phyloP scores from a whole-genome alignment of 2,329 filamentous ascomycete genomes.

The Fusarium vanettenii region DNA sequence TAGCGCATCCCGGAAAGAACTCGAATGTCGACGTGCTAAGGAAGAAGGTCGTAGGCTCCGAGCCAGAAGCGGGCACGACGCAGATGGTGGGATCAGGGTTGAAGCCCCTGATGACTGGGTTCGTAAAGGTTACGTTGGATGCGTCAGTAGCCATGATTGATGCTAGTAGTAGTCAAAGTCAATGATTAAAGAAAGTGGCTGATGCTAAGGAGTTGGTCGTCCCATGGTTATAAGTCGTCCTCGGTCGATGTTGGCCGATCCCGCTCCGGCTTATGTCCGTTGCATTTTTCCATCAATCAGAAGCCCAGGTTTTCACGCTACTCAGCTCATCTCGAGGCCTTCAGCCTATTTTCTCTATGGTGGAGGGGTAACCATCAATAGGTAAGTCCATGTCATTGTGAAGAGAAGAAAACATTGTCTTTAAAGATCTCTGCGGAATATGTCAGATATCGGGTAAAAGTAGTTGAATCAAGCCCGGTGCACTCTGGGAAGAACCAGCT shows the following conservation, averaged over 20 bases:
- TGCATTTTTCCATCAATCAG: not conserved
- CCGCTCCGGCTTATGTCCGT: not conserved
- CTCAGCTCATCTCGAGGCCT: not conserved
- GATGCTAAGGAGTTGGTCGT: not conserved
- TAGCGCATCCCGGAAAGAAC: constrained; percentile 70
- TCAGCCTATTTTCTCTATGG: not conserved
- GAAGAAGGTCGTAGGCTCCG: constrained; percentile 58
- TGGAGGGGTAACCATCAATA: not conserved
- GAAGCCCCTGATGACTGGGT: constrained; percentile 70
- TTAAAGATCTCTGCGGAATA: not conserved
- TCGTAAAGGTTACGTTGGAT: constrained; percentile 44
- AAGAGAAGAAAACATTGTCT: not conserved
- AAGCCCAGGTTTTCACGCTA: not conserved
- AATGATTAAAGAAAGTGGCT: not conserved
- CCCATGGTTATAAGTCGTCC: not conserved
- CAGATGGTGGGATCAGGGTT: constrained; percentile 69
- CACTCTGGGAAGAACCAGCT: not conserved
- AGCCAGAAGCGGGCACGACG: constrained; percentile 47
- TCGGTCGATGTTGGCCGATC: not conserved
- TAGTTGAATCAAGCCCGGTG: not conserved
- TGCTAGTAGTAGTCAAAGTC: not conserved
- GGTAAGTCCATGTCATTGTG: not conserved
- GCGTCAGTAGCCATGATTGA: constrained; percentile 9
- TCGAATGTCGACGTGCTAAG: constrained; percentile 72
- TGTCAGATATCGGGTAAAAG: not conserved